phyloP scores from a whole-genome alignment of 345 rosid species.

The Chamaenerion angustifolium region DNA sequence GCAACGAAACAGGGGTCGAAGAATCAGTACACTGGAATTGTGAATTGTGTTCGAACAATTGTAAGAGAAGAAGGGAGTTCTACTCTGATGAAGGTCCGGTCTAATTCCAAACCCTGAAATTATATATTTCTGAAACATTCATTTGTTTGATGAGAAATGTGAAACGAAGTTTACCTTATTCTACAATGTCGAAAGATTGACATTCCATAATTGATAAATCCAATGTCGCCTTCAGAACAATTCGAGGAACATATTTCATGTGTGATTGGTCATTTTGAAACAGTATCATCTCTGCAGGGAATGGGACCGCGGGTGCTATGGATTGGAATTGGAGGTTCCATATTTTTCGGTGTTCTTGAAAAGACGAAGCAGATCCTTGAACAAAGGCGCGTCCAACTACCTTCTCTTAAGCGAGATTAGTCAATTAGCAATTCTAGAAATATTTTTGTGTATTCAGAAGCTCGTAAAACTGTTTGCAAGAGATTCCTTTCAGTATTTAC shows the following conservation, averaged over 20 bases:
- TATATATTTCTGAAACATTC: background rate
- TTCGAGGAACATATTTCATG: background rate
- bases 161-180: no score
- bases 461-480: no score
- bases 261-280: background rate
- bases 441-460: no score
- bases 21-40: constrained; percentile 65
- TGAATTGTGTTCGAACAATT: constrained; percentile 70
- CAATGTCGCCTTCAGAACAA: no score
- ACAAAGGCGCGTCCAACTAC: constrained; percentile 27
- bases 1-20: constrained; percentile 56
- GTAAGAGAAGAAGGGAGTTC: constrained; percentile 75
- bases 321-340: constrained; percentile 90
- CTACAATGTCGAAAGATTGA: no score
- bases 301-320: constrained; percentile 76
- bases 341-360: constrained; percentile 80
- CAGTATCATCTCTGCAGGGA: constrained; percentile 33
- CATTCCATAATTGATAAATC: no score
- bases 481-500: no score
- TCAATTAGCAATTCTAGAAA: no score
- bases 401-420: constrained; percentile 7
- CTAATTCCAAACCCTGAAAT: background rate
- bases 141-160: no score
- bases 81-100: constrained; percentile 87
- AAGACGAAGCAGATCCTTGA: constrained; percentile 61